Evolutionary conservation across 495 filamentous ascomycete genomes (phyloP).

Genomic region (Stereocaulon alpinum): DNA sequence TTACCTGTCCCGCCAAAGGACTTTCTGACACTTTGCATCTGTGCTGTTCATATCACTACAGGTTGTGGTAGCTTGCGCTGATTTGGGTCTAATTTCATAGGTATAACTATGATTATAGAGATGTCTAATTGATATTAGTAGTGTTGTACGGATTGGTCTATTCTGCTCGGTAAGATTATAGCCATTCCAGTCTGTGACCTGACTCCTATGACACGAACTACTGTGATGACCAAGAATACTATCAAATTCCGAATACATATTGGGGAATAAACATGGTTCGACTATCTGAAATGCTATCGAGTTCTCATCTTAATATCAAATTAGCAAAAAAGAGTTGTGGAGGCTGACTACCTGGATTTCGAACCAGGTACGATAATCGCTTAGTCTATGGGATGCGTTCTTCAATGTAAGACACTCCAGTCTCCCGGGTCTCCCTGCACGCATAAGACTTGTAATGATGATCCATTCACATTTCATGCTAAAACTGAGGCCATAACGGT

Average conservation of each 20-base stretch:
- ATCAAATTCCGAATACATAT: slow-evolving; percentile 50
- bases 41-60: neutral
- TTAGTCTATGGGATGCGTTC: neutral
- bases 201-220: no score
- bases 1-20: slow-evolving; percentile 92
- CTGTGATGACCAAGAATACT: slow-evolving; percentile 46
- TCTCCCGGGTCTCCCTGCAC: neutral
- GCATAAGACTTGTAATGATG: slow-evolving; percentile 44
- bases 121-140: no score
- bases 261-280: slow-evolving; percentile 29
- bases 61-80: neutral
- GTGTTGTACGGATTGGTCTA: no score
- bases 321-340: neutral
- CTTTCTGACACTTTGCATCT: slow-evolving; percentile 48
- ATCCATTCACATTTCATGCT: slow-evolving; percentile 75
- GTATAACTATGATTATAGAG: neutral
- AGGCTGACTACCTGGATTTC: neutral
- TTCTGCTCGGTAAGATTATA: no score
- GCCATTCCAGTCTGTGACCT: no score
- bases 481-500: slow-evolving; percentile 59
- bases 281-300: slow-evolving; percentile 34
- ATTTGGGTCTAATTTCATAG: neutral
- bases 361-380: neutral
- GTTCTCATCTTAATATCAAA: neutral
- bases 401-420: neutral